These are phyloP conservation scores for Exophiala spinifera DNA, from an alignment of 2,329 filamentous ascomycete genomes.

Conservation along the genomic window DNA sequence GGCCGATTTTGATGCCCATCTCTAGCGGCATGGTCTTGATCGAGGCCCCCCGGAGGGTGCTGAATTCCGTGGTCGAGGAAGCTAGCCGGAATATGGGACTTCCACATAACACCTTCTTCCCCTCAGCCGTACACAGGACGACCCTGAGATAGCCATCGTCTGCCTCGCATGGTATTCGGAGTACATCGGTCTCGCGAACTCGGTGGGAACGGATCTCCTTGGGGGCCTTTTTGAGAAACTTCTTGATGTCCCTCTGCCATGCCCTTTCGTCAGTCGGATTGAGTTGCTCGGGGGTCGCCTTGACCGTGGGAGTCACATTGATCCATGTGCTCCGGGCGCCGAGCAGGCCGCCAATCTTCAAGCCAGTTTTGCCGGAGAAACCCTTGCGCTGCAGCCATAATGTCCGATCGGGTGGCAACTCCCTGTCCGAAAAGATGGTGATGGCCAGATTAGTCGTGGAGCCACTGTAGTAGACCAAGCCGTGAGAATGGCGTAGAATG, in stretches of 20 bases:
- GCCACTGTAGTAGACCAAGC: conserved; percentile 64
- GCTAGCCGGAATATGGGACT: conserved; percentile 69
- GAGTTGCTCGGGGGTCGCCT: conserved; percentile 49
- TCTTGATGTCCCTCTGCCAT: conserved; percentile 65
- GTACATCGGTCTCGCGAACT: conserved; percentile 61
- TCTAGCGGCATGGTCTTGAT: conserved; percentile 64
- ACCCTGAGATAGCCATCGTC: conserved; percentile 68
- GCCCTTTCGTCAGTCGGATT: conserved; percentile 59
- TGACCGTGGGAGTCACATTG: conserved; percentile 61
- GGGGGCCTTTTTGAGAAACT: conserved; percentile 57
- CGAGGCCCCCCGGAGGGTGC: conserved; percentile 63
- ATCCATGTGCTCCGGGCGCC: conserved; percentile 61
- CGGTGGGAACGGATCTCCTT: conserved; percentile 50
- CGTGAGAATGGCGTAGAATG: conserved; percentile 64
- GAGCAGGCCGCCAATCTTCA: conserved; percentile 62
- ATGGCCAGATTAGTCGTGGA: conserved; percentile 62
- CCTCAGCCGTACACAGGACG: conserved; percentile 55
- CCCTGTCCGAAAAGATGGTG: conserved; percentile 60
- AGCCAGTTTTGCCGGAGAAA: conserved; percentile 65
- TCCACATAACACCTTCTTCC: conserved; percentile 58
- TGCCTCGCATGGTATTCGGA: conserved; percentile 62
- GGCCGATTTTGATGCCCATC: conserved; percentile 58
- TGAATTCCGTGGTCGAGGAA: conserved; percentile 60
- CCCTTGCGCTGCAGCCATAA: conserved; percentile 68
- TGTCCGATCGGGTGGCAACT: conserved; percentile 56